Evolutionary conservation across 495 filamentous ascomycete species (phyloP), one percentile per base, ranked within the genome.

Genomic region (Parachaetomium inaequale): DNA sequence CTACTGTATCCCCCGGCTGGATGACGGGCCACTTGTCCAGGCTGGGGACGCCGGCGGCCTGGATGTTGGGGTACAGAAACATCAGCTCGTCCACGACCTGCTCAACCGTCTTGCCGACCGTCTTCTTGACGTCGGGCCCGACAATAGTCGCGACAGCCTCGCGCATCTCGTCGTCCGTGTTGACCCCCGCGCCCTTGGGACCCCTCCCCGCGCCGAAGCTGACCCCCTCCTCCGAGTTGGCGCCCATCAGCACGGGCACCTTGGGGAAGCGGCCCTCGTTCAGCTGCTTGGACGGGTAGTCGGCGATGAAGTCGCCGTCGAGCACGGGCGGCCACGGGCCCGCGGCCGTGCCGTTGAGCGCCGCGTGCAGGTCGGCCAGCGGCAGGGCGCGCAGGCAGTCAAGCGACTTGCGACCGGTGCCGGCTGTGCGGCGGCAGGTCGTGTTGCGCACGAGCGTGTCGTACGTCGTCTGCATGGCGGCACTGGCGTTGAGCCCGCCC

Each of bases 361-460:
- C 50, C 50, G 1, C 5, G 12, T 53, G 17, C 29, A 90, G 70
- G 61, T 75, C 81, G 0, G 71, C 72, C 70, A 88, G 89, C 55
- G 82, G 78, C 19, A 84, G 63, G 1, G 61, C 71, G 8, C 88
- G 84, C 17, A 90, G 80, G 31, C 50, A 53, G 50, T 34, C 17
- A 15, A 53, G 29, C 10, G 50, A 53, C 0, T n/a, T n/a, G 50
- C 50, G 1, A 17, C 29, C 0, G n/a, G 50, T 53, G 29, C 50
- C 50, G 31, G 23, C n/a, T 15, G 29, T 53, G 31, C 12, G 4
- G 50, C 7, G 6, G 31, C 50, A 53, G 29, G 1, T 34, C 17
- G 50, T 53, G 31, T 25, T 36, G 72, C 88, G 90, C 26, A 72
- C 77, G 10, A 90, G 80, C 1, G 83, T 85, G 64, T 89, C 79